Conservation (phyloP, 805 yeast species). For the Wickerhamiella vanderwaltii region DNA sequence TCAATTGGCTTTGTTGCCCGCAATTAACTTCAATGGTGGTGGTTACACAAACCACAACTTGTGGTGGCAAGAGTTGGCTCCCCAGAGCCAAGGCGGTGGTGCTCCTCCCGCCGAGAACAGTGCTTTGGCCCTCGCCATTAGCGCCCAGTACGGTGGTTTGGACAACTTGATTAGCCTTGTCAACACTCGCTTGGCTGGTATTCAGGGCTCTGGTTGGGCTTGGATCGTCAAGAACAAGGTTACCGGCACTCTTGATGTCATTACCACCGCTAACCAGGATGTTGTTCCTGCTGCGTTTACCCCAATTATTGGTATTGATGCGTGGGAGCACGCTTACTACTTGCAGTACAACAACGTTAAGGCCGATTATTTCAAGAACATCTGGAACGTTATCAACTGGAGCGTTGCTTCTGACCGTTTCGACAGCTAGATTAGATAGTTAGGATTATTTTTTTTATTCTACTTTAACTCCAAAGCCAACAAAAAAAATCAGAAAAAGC, state of each 20-base stretch:
- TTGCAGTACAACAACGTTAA: slow-evolving; percentile 86
- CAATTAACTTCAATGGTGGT: slow-evolving; percentile 85
- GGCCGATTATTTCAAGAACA: slow-evolving; percentile 83
- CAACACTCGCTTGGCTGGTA: slow-evolving; percentile 65
- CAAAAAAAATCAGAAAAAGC: too few species aligned
- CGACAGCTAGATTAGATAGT: slow-evolving; percentile 9
- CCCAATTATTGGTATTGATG: slow-evolving; percentile 81
- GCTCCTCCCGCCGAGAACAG: slow-evolving; percentile 42
- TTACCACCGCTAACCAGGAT: slow-evolving; percentile 78
- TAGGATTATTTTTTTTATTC: too few species aligned
- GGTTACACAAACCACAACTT: slow-evolving; percentile 77
- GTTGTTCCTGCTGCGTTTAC: slow-evolving; percentile 57
- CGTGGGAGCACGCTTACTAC: slow-evolving; percentile 96
- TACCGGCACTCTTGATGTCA: slow-evolving; percentile 58
- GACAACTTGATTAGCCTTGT: slow-evolving; percentile 54
- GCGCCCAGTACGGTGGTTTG: slow-evolving; percentile 54
- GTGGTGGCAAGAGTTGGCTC: slow-evolving; percentile 83
- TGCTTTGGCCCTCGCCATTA: slow-evolving; percentile 46
- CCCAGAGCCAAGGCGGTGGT: slow-evolving; percentile 68
- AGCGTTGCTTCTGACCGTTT: slow-evolving; percentile 67
- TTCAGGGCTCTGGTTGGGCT: slow-evolving; percentile 96
- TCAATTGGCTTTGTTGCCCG: slow-evolving; percentile 48
- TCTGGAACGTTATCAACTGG: slow-evolving; percentile 94
- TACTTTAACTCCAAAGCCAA: too few species aligned
- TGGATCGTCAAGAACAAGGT: slow-evolving; percentile 73